Percentiles rank a stretch among this genome's conserved stretches.
Conservation (phyloP, 2,329 filamentous ascomycete species). For the Fusarium sp. region DNA sequence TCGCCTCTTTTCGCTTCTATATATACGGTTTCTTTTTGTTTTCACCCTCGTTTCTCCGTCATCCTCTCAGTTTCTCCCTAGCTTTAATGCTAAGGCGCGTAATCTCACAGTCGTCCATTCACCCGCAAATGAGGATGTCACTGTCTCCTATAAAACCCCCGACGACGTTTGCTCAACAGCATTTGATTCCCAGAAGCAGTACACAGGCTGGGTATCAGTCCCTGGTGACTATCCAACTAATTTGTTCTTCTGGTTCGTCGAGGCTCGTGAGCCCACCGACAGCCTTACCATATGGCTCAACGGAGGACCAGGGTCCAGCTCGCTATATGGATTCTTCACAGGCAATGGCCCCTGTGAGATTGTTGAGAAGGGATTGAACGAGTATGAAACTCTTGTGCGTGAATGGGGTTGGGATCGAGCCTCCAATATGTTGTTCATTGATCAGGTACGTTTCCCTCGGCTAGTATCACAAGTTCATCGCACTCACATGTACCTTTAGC, state of each 20-base stretch:
- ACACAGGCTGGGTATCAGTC: constrained; percentile 74
- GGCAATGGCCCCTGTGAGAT: constrained; percentile 68
- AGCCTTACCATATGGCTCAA: constrained; percentile 71
- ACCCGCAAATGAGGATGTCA: constrained; percentile 71
- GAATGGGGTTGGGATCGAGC: constrained; percentile 74
- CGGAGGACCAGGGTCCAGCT: constrained; percentile 73
- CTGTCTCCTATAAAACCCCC: constrained; percentile 73
- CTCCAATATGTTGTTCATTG: constrained; percentile 67
- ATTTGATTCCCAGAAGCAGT: constrained; percentile 73
- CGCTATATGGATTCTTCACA: constrained; percentile 71
- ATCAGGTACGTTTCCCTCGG: constrained; percentile 56
- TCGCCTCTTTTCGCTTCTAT: constrained; percentile 16
- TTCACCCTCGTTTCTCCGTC: constrained; percentile 31
- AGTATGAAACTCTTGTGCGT: constrained; percentile 66
- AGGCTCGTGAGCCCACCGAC: constrained; percentile 56
- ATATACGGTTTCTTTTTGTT: constrained; percentile 30
- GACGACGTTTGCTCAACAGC: constrained; percentile 72
- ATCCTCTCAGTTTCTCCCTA: constrained; percentile 50
- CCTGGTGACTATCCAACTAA: constrained; percentile 65
- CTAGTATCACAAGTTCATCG: background rate
- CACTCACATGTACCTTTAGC: constrained; percentile 56
- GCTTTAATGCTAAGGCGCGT: constrained; percentile 43
- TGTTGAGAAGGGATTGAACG: constrained; percentile 58
- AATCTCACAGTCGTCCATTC: constrained; percentile 69
- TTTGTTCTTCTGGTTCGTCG: constrained; percentile 64